Base-by-base conservation (phyloP, 169 alveolate genomes). In the Babesia caballi region DNA sequence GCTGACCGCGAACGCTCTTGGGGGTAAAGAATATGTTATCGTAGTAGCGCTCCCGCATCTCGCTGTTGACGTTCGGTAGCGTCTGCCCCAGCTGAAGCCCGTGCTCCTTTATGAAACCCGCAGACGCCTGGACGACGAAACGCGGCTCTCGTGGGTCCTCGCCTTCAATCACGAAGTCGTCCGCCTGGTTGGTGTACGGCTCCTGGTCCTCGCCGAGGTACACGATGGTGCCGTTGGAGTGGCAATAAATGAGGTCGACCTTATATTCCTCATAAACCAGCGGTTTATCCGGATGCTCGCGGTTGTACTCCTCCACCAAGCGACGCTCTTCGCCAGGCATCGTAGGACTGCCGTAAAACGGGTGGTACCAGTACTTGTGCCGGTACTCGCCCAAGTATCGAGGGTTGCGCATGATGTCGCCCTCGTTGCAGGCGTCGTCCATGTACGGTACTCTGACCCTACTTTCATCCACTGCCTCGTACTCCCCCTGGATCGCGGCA, bases 161-260 rank as follows among this genome's bases (percentile, higher is more conserved):
- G 11, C 81, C 84, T 59, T 74, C 84, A 35, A 74, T 17, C 21
- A 47, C 66, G 23, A 70, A 57, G 46, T 59, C 66, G 25, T 80
- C 88, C 6, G 82, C 75, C 58, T 57, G 58, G 4, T 60, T 60
- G 35, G 49, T 61, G 41, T 69, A 68, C 1, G 88, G 88, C 19
- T 51, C 65, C 36, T 33, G 51, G 51, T 82, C 52, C 67, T 84
- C 93, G 47, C 82, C 86, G 28, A 88, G 81, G 47, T 88, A 74
- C 63, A 88, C 87, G 33, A 88, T 88, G 17, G 93, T 88, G 25
- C 93, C 93, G 65, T 88, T 87, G 17, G 93, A 88, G 67, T 88
- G 93, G 56, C 89, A 86, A 40, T 88, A 84, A 23, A 83, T 75
- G 19, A 82, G 54, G 74, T 88, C 93, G 27, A 58, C 70, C 54